These are phyloP conservation scores for Colletotrichum sidae DNA, from an alignment of 2,329 filamentous ascomycete genomes.

Conservation along the genomic window DNA sequence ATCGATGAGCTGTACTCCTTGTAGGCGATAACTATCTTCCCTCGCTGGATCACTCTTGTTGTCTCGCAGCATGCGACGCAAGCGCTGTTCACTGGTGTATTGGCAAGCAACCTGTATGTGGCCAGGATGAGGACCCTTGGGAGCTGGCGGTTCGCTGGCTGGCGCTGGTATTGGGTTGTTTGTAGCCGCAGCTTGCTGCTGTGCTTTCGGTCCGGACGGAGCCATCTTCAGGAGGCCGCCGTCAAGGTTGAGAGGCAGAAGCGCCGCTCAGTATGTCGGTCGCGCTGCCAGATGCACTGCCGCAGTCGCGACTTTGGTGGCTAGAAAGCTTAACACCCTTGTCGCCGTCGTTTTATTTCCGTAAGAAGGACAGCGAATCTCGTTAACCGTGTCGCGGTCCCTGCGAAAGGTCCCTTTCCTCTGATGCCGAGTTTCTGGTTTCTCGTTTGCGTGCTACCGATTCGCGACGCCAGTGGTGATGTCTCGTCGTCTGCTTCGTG, in stretches of 20 bases:
- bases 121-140: conserved; percentile 58
- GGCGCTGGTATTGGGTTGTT: conserved; percentile 12
- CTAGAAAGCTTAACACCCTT: too few relatives aligned
- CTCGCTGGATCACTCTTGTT: conserved; percentile 79
- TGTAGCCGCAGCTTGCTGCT: conserved; percentile 26
- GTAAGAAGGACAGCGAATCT: too few relatives aligned
- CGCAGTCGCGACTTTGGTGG: too few relatives aligned
- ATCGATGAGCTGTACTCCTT: conserved; percentile 91
- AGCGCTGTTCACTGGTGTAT: conserved; percentile 84
- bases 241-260: conserved; percentile 1
- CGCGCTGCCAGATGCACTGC: too few relatives aligned
- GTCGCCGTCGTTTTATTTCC: too few relatives aligned
- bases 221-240: conserved; percentile 16
- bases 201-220: conserved; percentile 35
- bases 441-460: too few relatives aligned
- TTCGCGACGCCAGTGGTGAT: too few relatives aligned
- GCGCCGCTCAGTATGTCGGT: too few relatives aligned
- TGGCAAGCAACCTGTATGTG: conserved; percentile 67
- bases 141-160: conserved; percentile 16
- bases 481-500: too few relatives aligned
- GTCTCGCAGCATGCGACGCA: conserved; percentile 78
- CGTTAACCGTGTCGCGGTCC: too few relatives aligned
- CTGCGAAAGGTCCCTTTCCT: too few relatives aligned
- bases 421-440: too few relatives aligned
- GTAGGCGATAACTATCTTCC: conserved; percentile 83